Evolutionary conservation across 2,329 filamentous ascomycete genomes (phyloP).

Genomic region (Albifimbria verrucaria): DNA sequence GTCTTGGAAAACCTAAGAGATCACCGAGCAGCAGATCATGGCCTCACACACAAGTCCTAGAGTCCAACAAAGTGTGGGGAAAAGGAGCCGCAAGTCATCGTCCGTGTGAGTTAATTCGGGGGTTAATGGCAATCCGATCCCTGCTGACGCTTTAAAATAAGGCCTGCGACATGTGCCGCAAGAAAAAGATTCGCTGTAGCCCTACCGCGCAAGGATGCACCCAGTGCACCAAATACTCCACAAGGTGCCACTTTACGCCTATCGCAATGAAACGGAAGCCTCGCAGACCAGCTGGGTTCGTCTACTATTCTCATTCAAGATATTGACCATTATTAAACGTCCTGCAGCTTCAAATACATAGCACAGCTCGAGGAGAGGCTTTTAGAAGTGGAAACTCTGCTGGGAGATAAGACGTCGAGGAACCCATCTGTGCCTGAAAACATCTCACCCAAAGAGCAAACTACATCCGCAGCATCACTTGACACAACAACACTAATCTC

Average conservation of each 20-base stretch:
- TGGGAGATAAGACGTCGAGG: not conserved
- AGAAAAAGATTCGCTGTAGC: slow-evolving; percentile 27
- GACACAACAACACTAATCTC: not conserved
- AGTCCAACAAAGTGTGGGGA: not conserved
- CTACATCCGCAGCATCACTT: not conserved
- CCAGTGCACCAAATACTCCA: slow-evolving; percentile 21
- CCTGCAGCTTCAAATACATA: slow-evolving; percentile 14
- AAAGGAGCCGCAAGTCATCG: not conserved
- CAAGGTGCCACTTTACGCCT: slow-evolving; percentile 24
- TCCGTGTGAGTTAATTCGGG: not conserved
- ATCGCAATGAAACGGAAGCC: slow-evolving; percentile 17
- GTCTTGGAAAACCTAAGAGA: not conserved
- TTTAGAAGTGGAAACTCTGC: slow-evolving; percentile 8
- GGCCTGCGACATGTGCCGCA: slow-evolving; percentile 24
- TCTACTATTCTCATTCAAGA: not conserved
- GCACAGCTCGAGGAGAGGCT: slow-evolving; percentile 15
- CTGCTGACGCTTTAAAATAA: slow-evolving; percentile 2
- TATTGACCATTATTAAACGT: not conserved
- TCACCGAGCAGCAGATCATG: not conserved
- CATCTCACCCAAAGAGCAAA: not conserved
- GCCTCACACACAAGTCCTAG: not conserved
- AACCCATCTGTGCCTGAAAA: not conserved
- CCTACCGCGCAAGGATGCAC: slow-evolving; percentile 17
- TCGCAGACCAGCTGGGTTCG: slow-evolving; percentile 18
- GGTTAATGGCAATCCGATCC: not conserved